Percentiles rank a stretch among this genome's conserved stretches.
These are phyloP conservation scores for Astraeus odoratus DNA, from an alignment of 768 basidiomycete species.

Conservation along the genomic window DNA sequence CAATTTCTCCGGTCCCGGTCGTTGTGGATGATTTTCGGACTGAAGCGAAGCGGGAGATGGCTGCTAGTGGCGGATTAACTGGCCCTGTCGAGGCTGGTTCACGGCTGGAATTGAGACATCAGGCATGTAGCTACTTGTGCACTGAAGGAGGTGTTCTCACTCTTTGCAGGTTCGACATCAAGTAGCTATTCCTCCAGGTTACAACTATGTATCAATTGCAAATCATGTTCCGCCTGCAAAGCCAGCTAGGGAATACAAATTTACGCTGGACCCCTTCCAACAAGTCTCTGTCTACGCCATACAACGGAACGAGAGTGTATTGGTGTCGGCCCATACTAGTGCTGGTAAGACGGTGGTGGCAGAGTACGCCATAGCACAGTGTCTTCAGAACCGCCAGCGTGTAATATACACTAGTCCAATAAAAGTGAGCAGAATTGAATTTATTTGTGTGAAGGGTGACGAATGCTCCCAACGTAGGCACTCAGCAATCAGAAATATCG, in stretches of 20 bases:
- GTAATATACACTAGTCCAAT: constrained; percentile 99
- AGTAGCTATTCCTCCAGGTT: constrained; percentile 92
- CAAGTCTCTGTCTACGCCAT: constrained; percentile 91
- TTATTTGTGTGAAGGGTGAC: constrained; percentile 9
- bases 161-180: constrained; percentile 76
- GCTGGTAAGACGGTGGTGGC: constrained; percentile 99
- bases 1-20: constrained; percentile 62
- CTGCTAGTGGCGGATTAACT: constrained; percentile 80
- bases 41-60: constrained; percentile 87
- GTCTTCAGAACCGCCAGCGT: constrained; percentile 86
- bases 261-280: constrained; percentile 96
- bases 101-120: constrained; percentile 73
- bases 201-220: constrained; percentile 84
- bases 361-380: constrained; percentile 98
- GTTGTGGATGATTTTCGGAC: constrained; percentile 94
- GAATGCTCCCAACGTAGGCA: constrained; percentile 50
- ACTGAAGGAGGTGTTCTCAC: constrained; percentile 2
- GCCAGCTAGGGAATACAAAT: constrained; percentile 90
- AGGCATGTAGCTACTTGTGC: constrained; percentile 32
- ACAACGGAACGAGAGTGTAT: constrained; percentile 93
- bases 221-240: constrained; percentile 88
- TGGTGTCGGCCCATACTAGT: constrained; percentile 97
- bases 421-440: constrained; percentile 60
- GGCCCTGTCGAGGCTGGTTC: constrained; percentile 63
- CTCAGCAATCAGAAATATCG: constrained; percentile 98